Conservation (phyloP, 139 green algal species). For the Coccomyxa sp. region DNA sequence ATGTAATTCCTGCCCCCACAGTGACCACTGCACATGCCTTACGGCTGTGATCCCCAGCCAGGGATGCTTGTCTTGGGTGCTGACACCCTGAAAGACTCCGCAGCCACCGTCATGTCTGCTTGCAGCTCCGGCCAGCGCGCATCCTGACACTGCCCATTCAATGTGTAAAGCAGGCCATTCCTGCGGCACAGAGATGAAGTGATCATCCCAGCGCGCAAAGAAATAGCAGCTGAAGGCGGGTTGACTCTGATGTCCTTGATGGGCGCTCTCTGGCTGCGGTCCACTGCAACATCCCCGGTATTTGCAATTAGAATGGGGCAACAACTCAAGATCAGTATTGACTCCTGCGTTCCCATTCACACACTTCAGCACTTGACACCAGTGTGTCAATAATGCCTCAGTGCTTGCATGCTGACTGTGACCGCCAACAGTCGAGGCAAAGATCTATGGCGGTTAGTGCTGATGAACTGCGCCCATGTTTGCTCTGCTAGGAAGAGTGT, state of each 20-base stretch:
- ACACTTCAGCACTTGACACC: too few relatives aligned
- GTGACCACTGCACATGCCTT: too few relatives aligned
- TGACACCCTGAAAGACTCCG: not conserved
- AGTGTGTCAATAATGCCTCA: too few relatives aligned
- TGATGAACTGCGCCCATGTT: too few relatives aligned
- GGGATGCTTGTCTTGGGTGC: not conserved
- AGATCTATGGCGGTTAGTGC: too few relatives aligned
- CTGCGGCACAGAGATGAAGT: constrained; percentile 3
- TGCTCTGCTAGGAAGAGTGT: too few relatives aligned
- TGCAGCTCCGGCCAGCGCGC: constrained; percentile 31
- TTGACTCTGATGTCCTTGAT: not conserved
- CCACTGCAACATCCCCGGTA: too few relatives aligned
- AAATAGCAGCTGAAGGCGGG: not conserved
- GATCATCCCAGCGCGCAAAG: not conserved
- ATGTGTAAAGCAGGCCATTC: constrained; percentile 62
- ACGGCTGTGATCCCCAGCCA: not conserved
- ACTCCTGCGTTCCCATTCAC: too few relatives aligned
- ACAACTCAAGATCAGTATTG: too few relatives aligned
- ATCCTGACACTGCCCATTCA: constrained; percentile 71
- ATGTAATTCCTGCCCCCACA: too few relatives aligned
- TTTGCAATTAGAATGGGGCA: too few relatives aligned
- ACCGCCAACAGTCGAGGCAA: too few relatives aligned
- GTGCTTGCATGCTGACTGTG: not conserved
- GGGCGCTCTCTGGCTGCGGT: constrained; percentile 1
- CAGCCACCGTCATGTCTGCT: not conserved